Evolutionary conservation across 306 rosid genomes (phyloP), one percentile per base, ranked within the genome.

Genomic region (Begonia loranthoides): DNA sequence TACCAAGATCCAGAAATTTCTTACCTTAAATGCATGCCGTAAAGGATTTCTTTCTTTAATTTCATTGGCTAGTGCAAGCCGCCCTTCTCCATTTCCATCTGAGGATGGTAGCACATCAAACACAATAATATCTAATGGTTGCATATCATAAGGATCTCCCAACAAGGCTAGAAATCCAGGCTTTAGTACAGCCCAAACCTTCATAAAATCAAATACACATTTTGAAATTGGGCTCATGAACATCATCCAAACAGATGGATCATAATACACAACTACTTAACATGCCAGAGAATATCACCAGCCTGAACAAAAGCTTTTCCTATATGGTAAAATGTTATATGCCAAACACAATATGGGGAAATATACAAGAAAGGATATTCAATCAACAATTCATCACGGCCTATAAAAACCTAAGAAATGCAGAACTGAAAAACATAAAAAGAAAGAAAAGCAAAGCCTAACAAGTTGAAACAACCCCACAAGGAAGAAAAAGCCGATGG

Each of bases 111-210:
- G 76, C 63, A 86, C 93, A 59, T 92, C 96, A 67, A 92, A 92
- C 54, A 86, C 99, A 63, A 92, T 61, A 60, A 92, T 92, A 70
- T 92, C 99, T 60, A 86, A 57, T n/a, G 96, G 99, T 55, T 86
- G 94, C 6, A 64, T 65, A 75, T 78, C 88, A 69, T 78, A 76
- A 60, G 94, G 96, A 74, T 92, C 88, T 19, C 81, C 85, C 74
- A 92, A 77, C 66, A 92, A 80, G 56, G 94, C 99, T 69, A 92
- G 73, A 68, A 92, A 92, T 58, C 99, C 99, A 64, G 99, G 96
- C 67, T 92, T 92, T 45, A 92, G 60, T 56, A 92, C 87, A 33
- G 96, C 96, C 99, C 99, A 92, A 61, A 92, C 94, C 93, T 92
- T 74, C 62, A 73, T 43, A 54, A 28, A 52, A 58, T 47, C 77